A percentile compares a stretch with the other conserved stretches of the same genome.
Conservation (phyloP, 768 basidiomycete species). For the Amylocystis lapponica region DNA sequence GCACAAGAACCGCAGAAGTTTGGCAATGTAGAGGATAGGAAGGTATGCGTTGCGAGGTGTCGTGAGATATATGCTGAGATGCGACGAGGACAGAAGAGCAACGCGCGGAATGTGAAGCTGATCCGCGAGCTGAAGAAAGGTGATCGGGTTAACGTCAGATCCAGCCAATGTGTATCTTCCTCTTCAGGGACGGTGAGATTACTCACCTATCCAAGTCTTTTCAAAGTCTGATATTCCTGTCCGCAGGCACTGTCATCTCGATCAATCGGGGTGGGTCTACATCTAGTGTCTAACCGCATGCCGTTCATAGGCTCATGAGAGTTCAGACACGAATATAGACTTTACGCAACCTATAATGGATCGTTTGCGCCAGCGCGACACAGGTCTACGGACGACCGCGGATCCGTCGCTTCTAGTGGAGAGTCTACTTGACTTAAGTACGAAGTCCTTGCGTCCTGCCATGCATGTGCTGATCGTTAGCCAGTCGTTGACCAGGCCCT, state of each 20-base stretch:
- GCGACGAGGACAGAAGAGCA: slow-evolving; percentile 7
- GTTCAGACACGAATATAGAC: slow-evolving; percentile 33
- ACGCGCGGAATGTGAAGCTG: slow-evolving; percentile 21
- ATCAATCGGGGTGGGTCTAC: slow-evolving; percentile 28
- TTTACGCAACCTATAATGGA: slow-evolving; percentile 52
- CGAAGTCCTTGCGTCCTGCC: slow-evolving; percentile 16
- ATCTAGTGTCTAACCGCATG: not conserved
- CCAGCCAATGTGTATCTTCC: slow-evolving; percentile 62
- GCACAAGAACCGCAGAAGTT: not conserved
- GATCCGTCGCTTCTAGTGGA: slow-evolving; percentile 69
- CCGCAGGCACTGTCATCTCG: slow-evolving; percentile 56
- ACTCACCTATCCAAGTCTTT: no score
- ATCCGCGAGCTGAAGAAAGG: slow-evolving; percentile 41
- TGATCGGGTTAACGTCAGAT: slow-evolving; percentile 56
- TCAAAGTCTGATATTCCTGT: no score
- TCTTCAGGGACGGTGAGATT: slow-evolving; percentile 56
- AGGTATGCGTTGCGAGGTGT: slow-evolving; percentile 1
- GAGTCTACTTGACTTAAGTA: slow-evolving; percentile 54
- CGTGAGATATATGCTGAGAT: not conserved
- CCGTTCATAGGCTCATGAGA: not conserved
- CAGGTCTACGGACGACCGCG: slow-evolving; percentile 52
- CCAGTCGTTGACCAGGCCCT: slow-evolving; percentile 64
- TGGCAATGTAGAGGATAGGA: not conserved
- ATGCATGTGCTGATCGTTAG: not conserved
- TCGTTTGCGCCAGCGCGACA: slow-evolving; percentile 54